Evolutionary conservation across 352 stramenopile genomes (phyloP).

Genomic region (Discostella stelligera): DNA sequence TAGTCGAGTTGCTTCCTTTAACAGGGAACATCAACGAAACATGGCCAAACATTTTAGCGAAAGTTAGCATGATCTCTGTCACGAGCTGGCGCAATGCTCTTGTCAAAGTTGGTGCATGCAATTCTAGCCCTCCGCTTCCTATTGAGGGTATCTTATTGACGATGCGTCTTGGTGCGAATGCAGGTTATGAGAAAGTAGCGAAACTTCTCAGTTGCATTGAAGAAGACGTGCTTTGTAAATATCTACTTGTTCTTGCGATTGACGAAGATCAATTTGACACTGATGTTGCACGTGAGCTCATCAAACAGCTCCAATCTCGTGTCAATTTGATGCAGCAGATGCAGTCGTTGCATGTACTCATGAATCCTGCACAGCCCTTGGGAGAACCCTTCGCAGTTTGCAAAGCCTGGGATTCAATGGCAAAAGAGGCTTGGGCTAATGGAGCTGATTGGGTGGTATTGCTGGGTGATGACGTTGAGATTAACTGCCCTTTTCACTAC

Average conservation of each 20-base stretch:
- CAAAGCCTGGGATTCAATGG: slow-evolving; percentile 49
- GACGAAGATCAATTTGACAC: slow-evolving; percentile 43
- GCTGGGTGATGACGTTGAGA: slow-evolving; percentile 54
- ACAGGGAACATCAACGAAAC: slow-evolving; percentile 10
- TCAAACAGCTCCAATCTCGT: slow-evolving; percentile 15
- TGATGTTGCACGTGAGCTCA: slow-evolving; percentile 8
- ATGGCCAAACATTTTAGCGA: slow-evolving; percentile 29
- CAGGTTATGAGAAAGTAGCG: slow-evolving; percentile 4
- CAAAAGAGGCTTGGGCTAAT: slow-evolving; percentile 33
- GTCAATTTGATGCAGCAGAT: slow-evolving; percentile 1
- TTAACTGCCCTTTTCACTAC: slow-evolving; percentile 34
- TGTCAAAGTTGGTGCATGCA: slow-evolving; percentile 25
- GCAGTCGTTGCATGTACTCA: slow-evolving; percentile 14
- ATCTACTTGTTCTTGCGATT: slow-evolving; percentile 47
- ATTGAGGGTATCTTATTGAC: slow-evolving; percentile 56
- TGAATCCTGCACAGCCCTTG: slow-evolving; percentile 1
- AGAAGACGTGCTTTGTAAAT: slow-evolving; percentile 39
- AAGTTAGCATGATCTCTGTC: slow-evolving; percentile 8
- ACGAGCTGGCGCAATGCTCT: slow-evolving; percentile 38
- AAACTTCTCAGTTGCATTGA: slow-evolving; percentile 34
- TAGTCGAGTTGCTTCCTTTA: slow-evolving; percentile 8
- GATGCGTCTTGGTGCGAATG: slow-evolving; percentile 27
- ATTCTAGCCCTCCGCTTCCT: slow-evolving; percentile 40
- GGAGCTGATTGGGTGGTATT: slow-evolving; percentile 50
- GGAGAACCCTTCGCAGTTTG: slow-evolving; percentile 45